These are phyloP conservation scores for Clausena lansium DNA, from an alignment of 345 rosid species.

Conservation along the genomic window DNA sequence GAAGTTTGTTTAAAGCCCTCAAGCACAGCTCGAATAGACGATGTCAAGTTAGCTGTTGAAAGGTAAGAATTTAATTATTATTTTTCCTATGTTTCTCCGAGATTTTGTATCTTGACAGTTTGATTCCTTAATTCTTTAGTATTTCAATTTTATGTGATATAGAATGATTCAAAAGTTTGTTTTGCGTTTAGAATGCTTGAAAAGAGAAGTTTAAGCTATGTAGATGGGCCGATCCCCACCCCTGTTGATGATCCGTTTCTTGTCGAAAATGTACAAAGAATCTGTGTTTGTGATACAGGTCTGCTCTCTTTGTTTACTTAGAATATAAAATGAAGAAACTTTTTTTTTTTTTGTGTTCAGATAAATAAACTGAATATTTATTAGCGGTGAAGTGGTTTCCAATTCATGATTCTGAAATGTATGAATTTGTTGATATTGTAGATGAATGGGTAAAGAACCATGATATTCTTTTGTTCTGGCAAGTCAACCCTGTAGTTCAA, in stretches of 20 bases:
- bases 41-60: constrained; percentile 71
- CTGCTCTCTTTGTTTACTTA: constrained; percentile 3
- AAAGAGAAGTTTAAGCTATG: constrained; percentile 80
- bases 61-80: constrained; percentile 29
- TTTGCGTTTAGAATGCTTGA: constrained; percentile 73
- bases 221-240: constrained; percentile 77
- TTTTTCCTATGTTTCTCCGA: neutral
- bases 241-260: constrained; percentile 70
- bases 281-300: constrained; percentile 84
- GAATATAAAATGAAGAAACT: neutral
- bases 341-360: neutral
- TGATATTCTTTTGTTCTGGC: constrained; percentile 94
- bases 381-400: neutral
- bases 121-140: neutral
- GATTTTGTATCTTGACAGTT: neutral
- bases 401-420: constrained; percentile 13
- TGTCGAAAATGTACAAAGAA: constrained; percentile 65
- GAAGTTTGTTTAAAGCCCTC: constrained; percentile 93
- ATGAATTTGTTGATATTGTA: constrained; percentile 26
- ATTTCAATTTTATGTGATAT: neutral
- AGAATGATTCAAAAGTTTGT: neutral
- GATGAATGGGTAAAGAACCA: constrained; percentile 82
- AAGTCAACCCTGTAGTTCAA: constrained; percentile 85
- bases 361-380: neutral
- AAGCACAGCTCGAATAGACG: constrained; percentile 71